Evolutionary conservation across 2,329 filamentous ascomycete species (phyloP).

Genomic region (Xenosphaeropsis pyriputrescens): DNA sequence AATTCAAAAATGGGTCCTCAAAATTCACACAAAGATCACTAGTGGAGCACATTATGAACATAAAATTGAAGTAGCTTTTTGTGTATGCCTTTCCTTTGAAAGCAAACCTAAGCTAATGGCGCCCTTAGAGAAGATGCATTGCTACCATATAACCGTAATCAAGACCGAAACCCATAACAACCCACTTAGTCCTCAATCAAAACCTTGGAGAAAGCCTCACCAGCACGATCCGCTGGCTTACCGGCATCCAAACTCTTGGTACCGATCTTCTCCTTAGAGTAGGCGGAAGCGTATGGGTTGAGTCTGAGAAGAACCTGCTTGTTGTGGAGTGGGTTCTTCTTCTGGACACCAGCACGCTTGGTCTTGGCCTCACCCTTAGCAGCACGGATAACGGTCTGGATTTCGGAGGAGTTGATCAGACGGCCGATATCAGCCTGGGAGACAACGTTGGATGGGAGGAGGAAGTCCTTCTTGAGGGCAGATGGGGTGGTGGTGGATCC

Average conservation of each 20-base stretch:
- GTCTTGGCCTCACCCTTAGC: conserved; percentile 82
- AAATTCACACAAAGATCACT: no score
- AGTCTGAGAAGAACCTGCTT: conserved; percentile 97
- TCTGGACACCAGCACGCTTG: conserved; percentile 86
- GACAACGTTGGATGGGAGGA: conserved; percentile 84
- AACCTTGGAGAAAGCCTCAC: conserved; percentile 21
- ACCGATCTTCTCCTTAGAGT: conserved; percentile 74
- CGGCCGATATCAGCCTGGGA: conserved; percentile 90
- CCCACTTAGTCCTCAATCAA: conserved; percentile 32
- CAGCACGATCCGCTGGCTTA: conserved; percentile 34
- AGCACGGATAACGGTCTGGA: conserved; percentile 87
- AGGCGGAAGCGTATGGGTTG: conserved; percentile 93
- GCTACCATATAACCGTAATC: conserved; percentile 2
- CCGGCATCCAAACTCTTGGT: conserved; percentile 46
- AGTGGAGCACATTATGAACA: no score
- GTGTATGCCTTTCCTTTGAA: no score
- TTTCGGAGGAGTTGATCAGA: conserved; percentile 98
- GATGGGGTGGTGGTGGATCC: conserved; percentile 81
- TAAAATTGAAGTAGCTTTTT: no score
- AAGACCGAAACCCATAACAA: conserved; percentile 5
- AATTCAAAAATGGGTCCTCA: no score
- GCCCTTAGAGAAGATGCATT: no score
- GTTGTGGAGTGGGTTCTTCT: conserved; percentile 99
- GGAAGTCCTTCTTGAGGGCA: conserved; percentile 97
- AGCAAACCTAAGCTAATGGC: no score